Base-by-base conservation (phyloP, 371 early-diverging fungal species). In the Capillidium rhysosporum region DNA sequence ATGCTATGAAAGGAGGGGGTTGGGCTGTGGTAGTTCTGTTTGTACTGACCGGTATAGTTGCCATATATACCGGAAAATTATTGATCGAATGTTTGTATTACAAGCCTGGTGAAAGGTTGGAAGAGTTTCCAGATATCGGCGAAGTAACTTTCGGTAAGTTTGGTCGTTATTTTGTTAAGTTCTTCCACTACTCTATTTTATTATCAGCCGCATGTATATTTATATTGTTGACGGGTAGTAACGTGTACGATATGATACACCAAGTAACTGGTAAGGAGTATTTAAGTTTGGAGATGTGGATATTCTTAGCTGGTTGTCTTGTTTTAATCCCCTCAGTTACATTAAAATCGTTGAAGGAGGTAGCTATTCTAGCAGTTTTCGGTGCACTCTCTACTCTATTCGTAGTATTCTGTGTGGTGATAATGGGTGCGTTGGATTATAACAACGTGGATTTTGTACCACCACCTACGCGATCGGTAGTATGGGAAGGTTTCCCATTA, bases 131-230 rank as follows among this genome's bases (percentile, higher is more conserved):
- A 18, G 69, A 73, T 20, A 71, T 82, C 1, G 77, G 78, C 12
- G 64, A 64, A 3, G 77, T 72, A 39, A 83, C 85, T 0, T 82
- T 76, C 45, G 84, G 85, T 1, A 54, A 63, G 56, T 40, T 58
- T 9, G 80, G 80, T 41, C 72, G 79, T 44, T 59, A 69, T 18
- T 28, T 76, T n/a, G 71, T 75, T 7, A 72, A 76, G 16, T 61
- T 76, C 40, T 70, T 84, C 56, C 77, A 80, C 46, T 73, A 76
- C 57, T 62, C 74, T 16, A 78, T 77, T 55, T 61, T 80, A 10
- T 62, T 81, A 39, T 85, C 86, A 55, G 82, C 79, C 34, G 74
- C 82, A 1, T 75, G 82, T 48, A 72, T 88, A 24, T 89, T 80
- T 57, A 64, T 89, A n/a, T 79, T 86, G 39, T 61, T 89, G 49